Evolutionary conservation across 2,329 filamentous ascomycete species (phyloP).

Genomic region (Didymella lethalis): DNA sequence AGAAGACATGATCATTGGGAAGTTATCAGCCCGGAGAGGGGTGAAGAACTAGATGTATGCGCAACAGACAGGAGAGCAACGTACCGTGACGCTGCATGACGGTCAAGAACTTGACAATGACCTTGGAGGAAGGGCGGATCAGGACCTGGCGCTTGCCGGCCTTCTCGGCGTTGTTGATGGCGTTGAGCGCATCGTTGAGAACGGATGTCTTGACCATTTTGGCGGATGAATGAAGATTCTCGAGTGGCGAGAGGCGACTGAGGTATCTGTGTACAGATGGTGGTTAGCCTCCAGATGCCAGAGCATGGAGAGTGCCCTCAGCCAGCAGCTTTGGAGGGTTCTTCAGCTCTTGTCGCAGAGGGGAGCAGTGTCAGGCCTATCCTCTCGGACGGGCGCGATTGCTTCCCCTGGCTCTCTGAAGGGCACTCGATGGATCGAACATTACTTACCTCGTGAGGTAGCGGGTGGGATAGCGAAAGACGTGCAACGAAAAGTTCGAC

Average conservation of each 20-base stretch:
- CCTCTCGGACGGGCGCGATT: constrained; percentile 49
- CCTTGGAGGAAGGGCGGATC: constrained; percentile 98
- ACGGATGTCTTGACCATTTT: constrained; percentile 99
- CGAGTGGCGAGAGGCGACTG: constrained; percentile 68
- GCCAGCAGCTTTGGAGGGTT: constrained; percentile 64
- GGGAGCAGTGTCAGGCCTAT: constrained; percentile 56
- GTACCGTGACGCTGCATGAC: constrained; percentile 99
- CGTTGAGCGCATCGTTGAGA: constrained; percentile 97
- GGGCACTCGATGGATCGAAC: constrained; percentile 52
- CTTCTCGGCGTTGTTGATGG: constrained; percentile 99
- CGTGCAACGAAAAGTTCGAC: constrained; percentile 38
- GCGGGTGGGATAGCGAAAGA: constrained; percentile 35
- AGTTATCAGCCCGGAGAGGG: constrained; percentile 98
- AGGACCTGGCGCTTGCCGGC: constrained; percentile 98
- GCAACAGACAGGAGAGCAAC: constrained; percentile 53
- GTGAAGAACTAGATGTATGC: constrained; percentile 27
- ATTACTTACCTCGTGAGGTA: constrained; percentile 50
- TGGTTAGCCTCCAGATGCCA: constrained; percentile 71
- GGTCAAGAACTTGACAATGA: constrained; percentile 99
- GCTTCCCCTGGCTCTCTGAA: constrained; percentile 61
- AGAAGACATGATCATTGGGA: constrained; percentile 86
- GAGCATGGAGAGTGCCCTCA: constrained; percentile 73
- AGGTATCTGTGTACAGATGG: constrained; percentile 63
- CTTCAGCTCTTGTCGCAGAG: constrained; percentile 68
- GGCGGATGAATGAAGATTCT: constrained; percentile 79